Evolutionary conservation across 345 rosid genomes (phyloP).

Genomic region (Euphorbia tirucalli): DNA sequence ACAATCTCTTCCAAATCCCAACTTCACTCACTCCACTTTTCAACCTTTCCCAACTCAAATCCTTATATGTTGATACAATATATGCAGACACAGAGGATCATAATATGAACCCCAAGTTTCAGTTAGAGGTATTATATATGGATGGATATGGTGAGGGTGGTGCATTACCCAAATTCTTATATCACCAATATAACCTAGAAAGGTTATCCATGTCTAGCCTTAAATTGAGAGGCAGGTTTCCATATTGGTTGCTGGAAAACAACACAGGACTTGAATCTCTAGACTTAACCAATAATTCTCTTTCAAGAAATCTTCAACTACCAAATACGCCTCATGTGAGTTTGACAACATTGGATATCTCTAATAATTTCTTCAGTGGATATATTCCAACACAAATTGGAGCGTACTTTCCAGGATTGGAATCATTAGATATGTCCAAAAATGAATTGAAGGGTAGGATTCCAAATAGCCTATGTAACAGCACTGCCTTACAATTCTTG

Average conservation of each 20-base stretch:
- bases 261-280: not conserved
- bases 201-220: not conserved
- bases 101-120: not conserved
- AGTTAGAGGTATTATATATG: not conserved
- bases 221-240: not conserved
- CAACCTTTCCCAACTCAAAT: slow-evolving; percentile 5
- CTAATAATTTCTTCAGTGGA: not conserved
- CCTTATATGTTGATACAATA: not conserved
- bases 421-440: not conserved
- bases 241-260: not conserved
- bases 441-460: not conserved
- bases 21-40: slow-evolving; percentile 1
- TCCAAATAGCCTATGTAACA: not conserved
- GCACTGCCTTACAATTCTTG: not conserved
- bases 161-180: not conserved
- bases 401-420: not conserved
- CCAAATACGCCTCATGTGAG: not conserved
- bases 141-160: not conserved
- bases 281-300: not conserved
- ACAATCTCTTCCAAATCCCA: slow-evolving; percentile 16
- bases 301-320: not conserved
- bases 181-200: not conserved
- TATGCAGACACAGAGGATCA: not conserved
- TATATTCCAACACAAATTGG: not conserved
- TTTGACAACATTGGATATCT: not conserved